These are phyloP conservation scores for Immersiella caudata DNA, from an alignment of 495 filamentous ascomycete genomes.

Conservation along the genomic window DNA sequence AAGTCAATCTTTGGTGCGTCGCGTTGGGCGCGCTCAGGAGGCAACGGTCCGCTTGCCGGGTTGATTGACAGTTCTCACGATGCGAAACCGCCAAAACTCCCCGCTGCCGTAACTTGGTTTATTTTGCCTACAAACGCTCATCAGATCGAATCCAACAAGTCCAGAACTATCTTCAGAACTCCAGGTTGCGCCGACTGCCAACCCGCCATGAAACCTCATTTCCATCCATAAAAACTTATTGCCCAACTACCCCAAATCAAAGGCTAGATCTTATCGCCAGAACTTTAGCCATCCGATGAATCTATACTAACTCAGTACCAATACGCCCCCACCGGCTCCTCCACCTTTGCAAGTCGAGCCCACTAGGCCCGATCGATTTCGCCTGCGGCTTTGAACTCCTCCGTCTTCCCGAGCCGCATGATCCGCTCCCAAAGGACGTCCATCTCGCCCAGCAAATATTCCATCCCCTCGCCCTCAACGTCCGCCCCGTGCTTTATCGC, in stretches of 20 bases:
- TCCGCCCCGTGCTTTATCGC: slow-evolving; percentile 32
- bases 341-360: slow-evolving; percentile 13
- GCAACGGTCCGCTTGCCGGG: neutral
- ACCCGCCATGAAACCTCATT: neutral
- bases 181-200: neutral
- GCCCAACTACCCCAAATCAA: too few species aligned
- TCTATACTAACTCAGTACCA: neutral
- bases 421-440: slow-evolving; percentile 44
- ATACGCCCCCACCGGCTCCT: neutral
- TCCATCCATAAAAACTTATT: neutral
- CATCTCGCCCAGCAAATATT: slow-evolving; percentile 37
- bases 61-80: too few species aligned
- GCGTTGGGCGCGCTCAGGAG: neutral
- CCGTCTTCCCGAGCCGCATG: slow-evolving; percentile 26
- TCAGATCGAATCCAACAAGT: neutral
- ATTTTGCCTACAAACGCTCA: neutral
- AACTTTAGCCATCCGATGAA: too few species aligned
- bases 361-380: slow-evolving; percentile 18
- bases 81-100: neutral
- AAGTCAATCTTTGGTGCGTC: neutral
- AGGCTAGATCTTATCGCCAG: too few species aligned
- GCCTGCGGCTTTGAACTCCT: slow-evolving; percentile 23
- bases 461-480: slow-evolving; percentile 20
- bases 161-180: neutral
- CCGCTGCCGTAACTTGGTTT: neutral